Percentiles rank a stretch among this genome's conserved stretches.
Conservation (phyloP, 805 yeast species). For the Metschnikowia kunwiensis region DNA sequence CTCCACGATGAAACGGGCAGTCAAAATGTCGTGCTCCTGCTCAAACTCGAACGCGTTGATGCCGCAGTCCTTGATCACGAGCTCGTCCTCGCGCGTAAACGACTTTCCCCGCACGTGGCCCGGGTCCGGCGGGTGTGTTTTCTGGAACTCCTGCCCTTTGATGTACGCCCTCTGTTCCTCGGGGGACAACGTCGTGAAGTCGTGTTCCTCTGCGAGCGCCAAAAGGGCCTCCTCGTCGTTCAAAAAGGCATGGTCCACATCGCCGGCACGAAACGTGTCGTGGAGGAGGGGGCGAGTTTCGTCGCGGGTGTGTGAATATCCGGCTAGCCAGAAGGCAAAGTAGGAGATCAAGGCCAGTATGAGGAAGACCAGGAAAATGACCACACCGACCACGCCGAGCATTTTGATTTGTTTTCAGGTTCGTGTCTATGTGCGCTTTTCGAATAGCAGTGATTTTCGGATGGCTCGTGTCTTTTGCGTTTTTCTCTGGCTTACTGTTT, state of each 20-base stretch:
- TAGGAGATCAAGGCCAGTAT: neutral
- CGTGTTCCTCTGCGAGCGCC: slow-evolving; percentile 36
- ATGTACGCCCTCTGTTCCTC: slow-evolving; percentile 39
- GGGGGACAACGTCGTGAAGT: slow-evolving; percentile 35
- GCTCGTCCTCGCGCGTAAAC: slow-evolving; percentile 28
- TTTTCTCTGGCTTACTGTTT: too few species aligned
- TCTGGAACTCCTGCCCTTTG: slow-evolving; percentile 35
- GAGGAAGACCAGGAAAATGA: neutral
- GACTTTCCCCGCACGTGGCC: slow-evolving; percentile 33
- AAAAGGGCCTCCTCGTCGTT: slow-evolving; percentile 39
- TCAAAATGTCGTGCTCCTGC: slow-evolving; percentile 31
- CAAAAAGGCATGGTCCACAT: slow-evolving; percentile 36
- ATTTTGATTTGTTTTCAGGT: too few species aligned
- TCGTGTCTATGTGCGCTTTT: too few species aligned
- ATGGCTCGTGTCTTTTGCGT: too few species aligned
- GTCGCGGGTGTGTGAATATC: neutral
- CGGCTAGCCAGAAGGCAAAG: slow-evolving; percentile 5
- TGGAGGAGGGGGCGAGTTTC: slow-evolving; percentile 10
- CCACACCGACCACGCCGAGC: too few species aligned
- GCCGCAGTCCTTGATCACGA: slow-evolving; percentile 35
- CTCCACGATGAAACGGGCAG: slow-evolving; percentile 36
- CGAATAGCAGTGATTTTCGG: too few species aligned
- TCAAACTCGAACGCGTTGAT: slow-evolving; percentile 40
- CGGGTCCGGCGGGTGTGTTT: slow-evolving; percentile 30
- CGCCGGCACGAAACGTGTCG: slow-evolving; percentile 14